Percentiles rank a stretch among this genome's conserved stretches.
Evolutionary conservation across 495 filamentous ascomycete species (phyloP).

Genomic region (Neurospora tetraspora): DNA sequence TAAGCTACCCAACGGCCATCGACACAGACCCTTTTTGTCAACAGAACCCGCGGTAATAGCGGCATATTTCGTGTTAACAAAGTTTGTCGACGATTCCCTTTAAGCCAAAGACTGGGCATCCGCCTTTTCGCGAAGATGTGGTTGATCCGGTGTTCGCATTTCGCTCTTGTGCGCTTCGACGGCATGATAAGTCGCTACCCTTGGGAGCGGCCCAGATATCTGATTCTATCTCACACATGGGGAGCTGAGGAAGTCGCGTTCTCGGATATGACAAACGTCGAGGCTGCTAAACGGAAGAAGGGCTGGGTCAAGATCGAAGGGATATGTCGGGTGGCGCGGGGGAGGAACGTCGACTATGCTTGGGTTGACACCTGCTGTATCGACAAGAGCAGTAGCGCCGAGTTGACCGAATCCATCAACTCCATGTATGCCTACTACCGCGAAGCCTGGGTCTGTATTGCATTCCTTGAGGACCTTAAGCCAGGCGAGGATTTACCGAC

Average conservation of each 20-base stretch:
- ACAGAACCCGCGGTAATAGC: background rate
- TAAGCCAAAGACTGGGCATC: background rate
- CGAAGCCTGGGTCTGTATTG: slow-evolving; percentile 1
- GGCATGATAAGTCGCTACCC: background rate
- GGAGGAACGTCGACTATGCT: slow-evolving; percentile 5
- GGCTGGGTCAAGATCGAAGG: slow-evolving; percentile 14
- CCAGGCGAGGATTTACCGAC: background rate
- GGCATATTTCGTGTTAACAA: background rate
- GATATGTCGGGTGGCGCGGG: slow-evolving; percentile 6
- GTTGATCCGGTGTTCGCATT: background rate
- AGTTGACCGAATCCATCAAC: slow-evolving; percentile 29
- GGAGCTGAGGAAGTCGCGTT: slow-evolving; percentile 8
- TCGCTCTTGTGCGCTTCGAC: background rate
- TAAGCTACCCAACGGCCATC: too few species aligned
- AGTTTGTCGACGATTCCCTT: background rate
- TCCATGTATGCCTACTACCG: slow-evolving; percentile 19
- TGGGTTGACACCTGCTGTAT: slow-evolving; percentile 24
- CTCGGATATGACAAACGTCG: slow-evolving; percentile 4
- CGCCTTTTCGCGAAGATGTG: background rate
- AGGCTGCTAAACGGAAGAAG: slow-evolving; percentile 4
- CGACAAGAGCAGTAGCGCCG: slow-evolving; percentile 27
- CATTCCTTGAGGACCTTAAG: background rate
- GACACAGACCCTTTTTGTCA: background rate
- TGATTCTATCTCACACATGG: slow-evolving; percentile 16
- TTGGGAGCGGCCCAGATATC: background rate